Evolutionary conservation across 768 basidiomycete genomes (phyloP).

Genomic region (Kwoniella sp.): DNA sequence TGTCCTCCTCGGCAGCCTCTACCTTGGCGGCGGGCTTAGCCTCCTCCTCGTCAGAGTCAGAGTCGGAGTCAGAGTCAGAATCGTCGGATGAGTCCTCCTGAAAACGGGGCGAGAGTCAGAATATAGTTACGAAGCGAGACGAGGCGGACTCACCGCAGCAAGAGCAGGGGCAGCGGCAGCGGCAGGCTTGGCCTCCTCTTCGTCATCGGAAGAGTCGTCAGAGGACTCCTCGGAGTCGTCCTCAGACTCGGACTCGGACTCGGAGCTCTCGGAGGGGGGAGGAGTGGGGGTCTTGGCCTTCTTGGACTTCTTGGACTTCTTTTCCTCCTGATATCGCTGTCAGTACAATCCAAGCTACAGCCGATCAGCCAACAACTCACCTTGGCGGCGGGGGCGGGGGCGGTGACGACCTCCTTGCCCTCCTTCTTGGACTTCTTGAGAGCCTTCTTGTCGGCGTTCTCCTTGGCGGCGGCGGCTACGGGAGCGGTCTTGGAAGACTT

Average conservation of each 20-base stretch:
- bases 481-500: constrained; percentile 37
- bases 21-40: constrained; percentile 31
- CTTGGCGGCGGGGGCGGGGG: constrained; percentile 23
- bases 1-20: constrained; percentile 27
- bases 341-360: neutral
- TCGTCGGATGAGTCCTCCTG: constrained; percentile 33
- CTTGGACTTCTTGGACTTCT: constrained; percentile 41
- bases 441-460: constrained; percentile 37
- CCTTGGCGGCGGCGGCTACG: constrained; percentile 36
- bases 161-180: constrained; percentile 32
- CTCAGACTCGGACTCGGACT: constrained; percentile 30
- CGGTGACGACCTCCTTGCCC: constrained; percentile 20
- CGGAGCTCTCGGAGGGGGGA: constrained; percentile 28
- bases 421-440: constrained; percentile 41
- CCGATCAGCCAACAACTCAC: constrained; percentile 12
- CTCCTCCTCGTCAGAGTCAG: constrained; percentile 54
- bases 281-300: constrained; percentile 34
- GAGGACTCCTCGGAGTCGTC: constrained; percentile 23
- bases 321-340: constrained; percentile 14
- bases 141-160: constrained; percentile 26
- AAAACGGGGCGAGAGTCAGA: neutral
- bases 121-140: too few species aligned
- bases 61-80: constrained; percentile 44
- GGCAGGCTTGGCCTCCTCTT: constrained; percentile 36
- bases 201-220: constrained; percentile 41